Percentiles rank a stretch among this genome's conserved stretches.
Evolutionary conservation across 345 rosid species (phyloP).

Genomic region (Arabidopsis suecica): DNA sequence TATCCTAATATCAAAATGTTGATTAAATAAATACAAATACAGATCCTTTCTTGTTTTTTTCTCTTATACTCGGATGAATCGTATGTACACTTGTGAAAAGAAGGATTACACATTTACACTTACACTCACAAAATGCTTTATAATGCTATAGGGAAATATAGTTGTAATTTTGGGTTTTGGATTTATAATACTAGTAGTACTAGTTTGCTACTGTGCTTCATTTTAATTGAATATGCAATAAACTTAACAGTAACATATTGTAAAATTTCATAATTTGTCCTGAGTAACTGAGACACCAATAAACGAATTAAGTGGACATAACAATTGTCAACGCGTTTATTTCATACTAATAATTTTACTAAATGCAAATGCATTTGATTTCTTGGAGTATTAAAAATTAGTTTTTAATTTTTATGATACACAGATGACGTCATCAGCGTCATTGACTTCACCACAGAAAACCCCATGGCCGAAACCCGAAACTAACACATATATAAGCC

Average conservation of each 20-base stretch:
- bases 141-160: not conserved
- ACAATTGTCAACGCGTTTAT: constrained; percentile 27
- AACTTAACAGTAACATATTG: not conserved
- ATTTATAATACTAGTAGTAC: not conserved
- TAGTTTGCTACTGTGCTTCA: not conserved
- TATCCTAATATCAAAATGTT: not conserved
- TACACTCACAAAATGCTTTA: not conserved
- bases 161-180: not conserved
- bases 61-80: not conserved
- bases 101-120: not conserved
- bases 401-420: not conserved
- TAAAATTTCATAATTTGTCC: not conserved
- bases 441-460: constrained; percentile 26
- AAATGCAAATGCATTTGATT: not conserved
- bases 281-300: constrained; percentile 6
- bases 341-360: not conserved
- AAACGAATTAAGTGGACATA: not conserved
- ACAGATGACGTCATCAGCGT: constrained; percentile 7
- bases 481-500: constrained; percentile 37
- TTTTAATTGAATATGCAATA: not conserved
- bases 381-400: not conserved
- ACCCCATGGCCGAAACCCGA: not conserved
- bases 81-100: not conserved
- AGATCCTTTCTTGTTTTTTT: not conserved
- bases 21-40: not conserved